Evolutionary conservation across 495 filamentous ascomycete species (phyloP).

Genomic region (Lindgomyces ingoldianus): DNA sequence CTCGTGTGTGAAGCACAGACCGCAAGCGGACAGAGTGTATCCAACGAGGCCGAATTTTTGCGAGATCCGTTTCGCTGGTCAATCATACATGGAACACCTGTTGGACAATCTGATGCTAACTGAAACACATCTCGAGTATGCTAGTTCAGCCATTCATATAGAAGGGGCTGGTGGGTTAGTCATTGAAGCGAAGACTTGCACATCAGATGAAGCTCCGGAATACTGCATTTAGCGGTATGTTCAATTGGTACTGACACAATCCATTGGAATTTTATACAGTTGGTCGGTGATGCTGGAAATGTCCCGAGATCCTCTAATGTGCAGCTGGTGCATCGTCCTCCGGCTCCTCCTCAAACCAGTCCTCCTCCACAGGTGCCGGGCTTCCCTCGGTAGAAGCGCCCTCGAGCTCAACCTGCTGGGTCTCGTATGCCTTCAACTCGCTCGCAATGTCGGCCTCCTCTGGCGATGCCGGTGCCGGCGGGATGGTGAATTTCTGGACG

Average conservation of each 20-base stretch:
- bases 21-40: too few species aligned
- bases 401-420: constrained; percentile 90
- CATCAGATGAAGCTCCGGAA: neutral
- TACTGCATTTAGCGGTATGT: neutral
- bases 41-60: too few species aligned
- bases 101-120: too few species aligned
- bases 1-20: too few species aligned
- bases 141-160: too few species aligned
- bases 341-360: constrained; percentile 70
- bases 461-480: constrained; percentile 78
- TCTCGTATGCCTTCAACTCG: constrained; percentile 90
- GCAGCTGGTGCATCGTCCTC: constrained; percentile 48
- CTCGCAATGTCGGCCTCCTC: constrained; percentile 89
- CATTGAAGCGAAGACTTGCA: too few species aligned
- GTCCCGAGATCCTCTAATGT: constrained; percentile 20
- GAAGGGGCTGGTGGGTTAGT: too few species aligned
- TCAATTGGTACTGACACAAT: constrained; percentile 26
- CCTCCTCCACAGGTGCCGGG: constrained; percentile 61
- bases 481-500: constrained; percentile 81
- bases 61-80: too few species aligned
- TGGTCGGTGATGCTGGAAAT: constrained; percentile 2
- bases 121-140: too few species aligned
- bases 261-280: constrained; percentile 23
- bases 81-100: too few species aligned
- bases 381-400: constrained; percentile 65